Evolutionary conservation across 305 asterid genomes (phyloP).

Genomic region (Withania somnifera): DNA sequence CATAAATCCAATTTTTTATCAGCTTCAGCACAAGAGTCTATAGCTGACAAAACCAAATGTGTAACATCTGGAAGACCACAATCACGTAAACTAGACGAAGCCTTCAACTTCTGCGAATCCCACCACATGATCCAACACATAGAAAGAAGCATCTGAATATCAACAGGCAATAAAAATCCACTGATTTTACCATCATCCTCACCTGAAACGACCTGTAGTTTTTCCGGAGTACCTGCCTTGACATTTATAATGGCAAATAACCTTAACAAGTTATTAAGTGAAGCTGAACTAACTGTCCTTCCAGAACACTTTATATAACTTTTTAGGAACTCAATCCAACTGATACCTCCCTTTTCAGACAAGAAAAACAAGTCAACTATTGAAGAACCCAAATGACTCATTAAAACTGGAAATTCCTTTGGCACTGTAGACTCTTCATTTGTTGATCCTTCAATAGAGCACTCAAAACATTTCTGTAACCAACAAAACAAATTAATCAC

Average conservation of each 20-base stretch:
- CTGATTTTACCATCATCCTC: conserved; percentile 56
- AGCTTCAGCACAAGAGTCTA: conserved; percentile 42
- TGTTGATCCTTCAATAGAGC: conserved; percentile 25
- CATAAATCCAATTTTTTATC: conserved; percentile 35
- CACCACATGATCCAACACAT: conserved; percentile 64
- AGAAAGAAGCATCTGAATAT: conserved; percentile 45
- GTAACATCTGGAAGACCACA: conserved; percentile 56
- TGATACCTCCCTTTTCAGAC: conserved; percentile 52
- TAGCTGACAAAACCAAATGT: conserved; percentile 56
- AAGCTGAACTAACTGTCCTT: conserved; percentile 50
- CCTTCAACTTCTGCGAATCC: conserved; percentile 42
- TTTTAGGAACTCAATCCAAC: conserved; percentile 67
- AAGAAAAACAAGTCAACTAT: conserved; percentile 61
- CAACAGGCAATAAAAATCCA: conserved; percentile 44
- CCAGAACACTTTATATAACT: conserved; percentile 72
- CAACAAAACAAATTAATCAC: conserved; percentile 4
- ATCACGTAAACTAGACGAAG: conserved; percentile 15
- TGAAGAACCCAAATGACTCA: conserved; percentile 50
- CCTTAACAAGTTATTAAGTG: conserved; percentile 40
- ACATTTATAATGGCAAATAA: conserved; percentile 37
- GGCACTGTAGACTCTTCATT: conserved; percentile 24
- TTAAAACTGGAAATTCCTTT: conserved; percentile 35
- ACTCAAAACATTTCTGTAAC: conserved; percentile 65
- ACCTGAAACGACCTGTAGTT: conserved; percentile 42
- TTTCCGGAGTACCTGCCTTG: conserved; percentile 53